Conservation (phyloP, 1,284 basidiomycete species). For the Malassezia slooffiae region DNA sequence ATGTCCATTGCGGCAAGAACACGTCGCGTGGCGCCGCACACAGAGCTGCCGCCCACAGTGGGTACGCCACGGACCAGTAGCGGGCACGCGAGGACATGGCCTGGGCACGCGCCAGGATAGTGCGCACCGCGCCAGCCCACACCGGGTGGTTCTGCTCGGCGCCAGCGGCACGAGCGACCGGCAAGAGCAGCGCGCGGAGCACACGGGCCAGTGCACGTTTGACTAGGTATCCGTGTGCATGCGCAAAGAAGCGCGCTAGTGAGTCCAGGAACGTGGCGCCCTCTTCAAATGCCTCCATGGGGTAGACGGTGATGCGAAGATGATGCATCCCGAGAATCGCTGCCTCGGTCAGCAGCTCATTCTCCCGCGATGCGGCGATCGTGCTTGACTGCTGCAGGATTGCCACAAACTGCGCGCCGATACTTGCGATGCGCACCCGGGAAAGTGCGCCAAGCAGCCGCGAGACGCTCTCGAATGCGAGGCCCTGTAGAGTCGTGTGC, state of each 20-base stretch:
- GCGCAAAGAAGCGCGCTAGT: conserved; percentile 68
- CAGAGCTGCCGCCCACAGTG: conserved; percentile 68
- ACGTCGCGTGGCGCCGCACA: conserved; percentile 77
- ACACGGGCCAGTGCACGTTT: conserved; percentile 80
- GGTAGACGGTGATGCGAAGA: conserved; percentile 54
- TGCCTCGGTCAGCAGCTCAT: conserved; percentile 34
- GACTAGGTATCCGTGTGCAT: conserved; percentile 70
- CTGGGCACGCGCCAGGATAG: conserved; percentile 69
- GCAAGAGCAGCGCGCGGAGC: conserved; percentile 67
- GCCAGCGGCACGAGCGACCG: conserved; percentile 80
- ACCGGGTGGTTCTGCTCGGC: conserved; percentile 90
- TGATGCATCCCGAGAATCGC: conserved; percentile 37
- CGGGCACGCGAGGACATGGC: conserved; percentile 80
- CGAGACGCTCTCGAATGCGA: conserved; percentile 34
- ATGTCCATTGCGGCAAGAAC: conserved; percentile 73
- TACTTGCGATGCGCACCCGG: conserved; percentile 21
- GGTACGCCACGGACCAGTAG: conserved; percentile 81
- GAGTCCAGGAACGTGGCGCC: conserved; percentile 80
- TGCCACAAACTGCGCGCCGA: conserved; percentile 38
- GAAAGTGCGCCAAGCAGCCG: conserved; percentile 38
- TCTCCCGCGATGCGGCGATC: conserved; percentile 24
- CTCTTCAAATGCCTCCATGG: conserved; percentile 83
- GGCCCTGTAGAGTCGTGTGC: conserved; percentile 23
- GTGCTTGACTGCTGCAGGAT: conserved; percentile 33
- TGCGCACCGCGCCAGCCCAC: conserved; percentile 81